Base-by-base conservation (phyloP, 805 yeast species). In the Metschnikowia henanensis region DNA sequence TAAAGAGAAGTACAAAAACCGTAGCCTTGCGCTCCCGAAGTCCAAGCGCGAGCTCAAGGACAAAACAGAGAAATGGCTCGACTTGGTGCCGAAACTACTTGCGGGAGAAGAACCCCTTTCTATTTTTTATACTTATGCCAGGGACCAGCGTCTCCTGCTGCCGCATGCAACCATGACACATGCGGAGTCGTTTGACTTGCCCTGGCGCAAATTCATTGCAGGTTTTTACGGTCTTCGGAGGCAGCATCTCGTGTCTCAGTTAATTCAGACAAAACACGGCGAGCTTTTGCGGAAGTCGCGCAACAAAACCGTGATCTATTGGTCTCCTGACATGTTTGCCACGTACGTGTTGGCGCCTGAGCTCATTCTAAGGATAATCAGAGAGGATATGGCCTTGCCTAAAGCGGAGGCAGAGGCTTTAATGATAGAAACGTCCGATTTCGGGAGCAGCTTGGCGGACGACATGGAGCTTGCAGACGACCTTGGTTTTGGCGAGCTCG, bases 311-410 rank as follows among this genome's bases (percentile, higher is more conserved):
- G 59, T 84, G 6, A 62, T 66, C 35, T 84, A 81, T 66, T 84
- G 89, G 87, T 78, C 85, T 2, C 52, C 68, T 1, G 70, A 72
- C 18, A 76, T 77, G 41, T 85, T 83, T 56, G 62, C 75, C 3
- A 69, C 76, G 15, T 80, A 78, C 53, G 81, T 84, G 1, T 59
- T 85, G 19, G 81, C 87, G 6, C 82, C 84, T 21, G 91, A 84
- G 52, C 58, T 84, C 5, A 69, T 81, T 4, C 62, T 79, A 6
- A 62, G 80, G 23, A 53, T 82, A 17, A 73, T 78, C 6, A 68
- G 72, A 57, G 71, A 73, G 3, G 84, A 81, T 47, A 52, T 70
- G 60, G 43, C 52, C 2, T 37, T 59, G 3, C 53, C 60, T n/a
- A 50, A 73, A 13, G 72, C 65, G 2, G 61, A 64, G 18, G 84